Percentiles rank a stretch among this genome's conserved stretches.
phyloP scores from a whole-genome alignment of 2,329 filamentous ascomycete genomes.

The Epichloe coenophiala region DNA sequence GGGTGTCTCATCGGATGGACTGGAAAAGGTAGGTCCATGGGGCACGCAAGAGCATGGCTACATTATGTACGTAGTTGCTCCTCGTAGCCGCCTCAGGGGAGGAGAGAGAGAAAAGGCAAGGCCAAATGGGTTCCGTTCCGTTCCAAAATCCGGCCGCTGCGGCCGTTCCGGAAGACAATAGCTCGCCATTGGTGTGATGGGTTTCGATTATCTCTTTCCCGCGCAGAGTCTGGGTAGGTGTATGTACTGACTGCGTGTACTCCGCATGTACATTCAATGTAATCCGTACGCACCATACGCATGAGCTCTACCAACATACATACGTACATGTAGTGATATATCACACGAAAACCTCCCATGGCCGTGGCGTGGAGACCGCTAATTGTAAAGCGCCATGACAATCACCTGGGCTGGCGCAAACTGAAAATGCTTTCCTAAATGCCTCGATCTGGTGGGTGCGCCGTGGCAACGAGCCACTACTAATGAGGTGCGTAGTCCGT shows the following conservation, averaged over 20 bases:
- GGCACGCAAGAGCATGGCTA: no score
- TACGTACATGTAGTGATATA: neutral
- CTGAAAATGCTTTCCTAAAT: neutral
- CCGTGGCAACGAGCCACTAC: no score
- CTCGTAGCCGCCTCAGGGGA: neutral
- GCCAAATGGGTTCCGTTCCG: constrained; percentile 7
- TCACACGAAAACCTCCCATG: neutral
- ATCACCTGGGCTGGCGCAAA: neutral
- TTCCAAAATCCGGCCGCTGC: constrained; percentile 7
- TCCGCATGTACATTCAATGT: no score
- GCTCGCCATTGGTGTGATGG: constrained; percentile 5
- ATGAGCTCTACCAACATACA: neutral
- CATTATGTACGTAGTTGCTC: no score
- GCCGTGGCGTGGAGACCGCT: neutral
- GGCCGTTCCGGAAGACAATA: constrained; percentile 13
- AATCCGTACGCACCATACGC: no score
- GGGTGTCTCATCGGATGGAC: no score
- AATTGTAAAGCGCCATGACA: neutral
- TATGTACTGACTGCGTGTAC: neutral
- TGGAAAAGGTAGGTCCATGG: no score
- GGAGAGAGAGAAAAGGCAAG: neutral
- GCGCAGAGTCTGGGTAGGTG: neutral
- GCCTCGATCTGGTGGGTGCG: no score
- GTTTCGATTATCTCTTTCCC: neutral
- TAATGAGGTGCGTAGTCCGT: no score